These are phyloP conservation scores for Collybia sordida DNA, from an alignment of 768 basidiomycete species.

Conservation along the genomic window DNA sequence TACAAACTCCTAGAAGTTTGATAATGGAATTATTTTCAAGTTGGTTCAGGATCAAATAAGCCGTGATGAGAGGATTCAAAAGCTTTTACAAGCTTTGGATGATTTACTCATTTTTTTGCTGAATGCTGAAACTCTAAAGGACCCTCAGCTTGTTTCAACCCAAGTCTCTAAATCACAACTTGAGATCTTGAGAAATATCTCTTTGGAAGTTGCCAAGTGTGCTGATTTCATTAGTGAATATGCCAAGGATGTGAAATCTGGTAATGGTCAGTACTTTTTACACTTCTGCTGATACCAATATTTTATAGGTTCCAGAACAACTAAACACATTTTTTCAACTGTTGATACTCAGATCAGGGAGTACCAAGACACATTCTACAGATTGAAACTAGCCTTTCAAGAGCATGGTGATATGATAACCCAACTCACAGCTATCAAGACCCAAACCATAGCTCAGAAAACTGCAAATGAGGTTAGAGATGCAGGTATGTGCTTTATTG, in stretches of 20 bases:
- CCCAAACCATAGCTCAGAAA: too few relatives aligned
- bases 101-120: not conserved
- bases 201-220: constrained; percentile 25
- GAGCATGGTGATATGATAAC: constrained; percentile 7
- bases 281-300: too few relatives aligned
- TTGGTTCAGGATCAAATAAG: not conserved
- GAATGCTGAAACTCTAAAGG: not conserved
- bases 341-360: constrained; percentile 3
- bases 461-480: constrained; percentile 4
- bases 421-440: constrained; percentile 12
- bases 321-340: not conserved
- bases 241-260: constrained; percentile 14
- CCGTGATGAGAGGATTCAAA: not conserved
- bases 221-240: constrained; percentile 27
- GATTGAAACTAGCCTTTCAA: constrained; percentile 12
- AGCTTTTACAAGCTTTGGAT: not conserved
- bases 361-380: constrained; percentile 13
- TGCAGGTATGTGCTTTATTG: constrained; percentile 6
- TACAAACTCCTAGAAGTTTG: not conserved
- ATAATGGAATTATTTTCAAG: not conserved
- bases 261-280: constrained; percentile 8
- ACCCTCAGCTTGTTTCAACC: not conserved
- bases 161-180: constrained; percentile 1
- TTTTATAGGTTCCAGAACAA: not conserved
- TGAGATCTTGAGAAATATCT: constrained; percentile 14